Base-by-base conservation (phyloP, 176 grass and related monocot species). In the Carex scoparia region DNA sequence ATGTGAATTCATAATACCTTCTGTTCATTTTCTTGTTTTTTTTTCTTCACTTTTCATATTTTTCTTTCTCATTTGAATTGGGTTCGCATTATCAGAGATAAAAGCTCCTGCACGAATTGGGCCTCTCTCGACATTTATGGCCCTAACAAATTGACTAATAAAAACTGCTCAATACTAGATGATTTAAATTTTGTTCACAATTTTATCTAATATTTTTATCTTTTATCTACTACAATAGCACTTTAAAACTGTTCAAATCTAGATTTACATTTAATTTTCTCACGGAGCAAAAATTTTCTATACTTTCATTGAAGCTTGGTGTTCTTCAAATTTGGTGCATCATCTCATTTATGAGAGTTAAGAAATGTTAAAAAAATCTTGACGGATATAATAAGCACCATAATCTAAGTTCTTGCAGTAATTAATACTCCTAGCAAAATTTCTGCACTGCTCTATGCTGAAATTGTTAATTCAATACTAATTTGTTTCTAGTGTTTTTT, bases 311-410 rank as follows among this genome's bases (percentile, higher is more conserved):
- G 32, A 73, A 70, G n/a, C 31, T 74, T 27, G 4, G 5, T 62
- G 46, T 31, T 2, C 4, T 74, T 37, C 7, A 35, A 53, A 30
- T 85, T 46, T 73, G 91, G 12, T 60, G 89, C 31, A 94, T 4
- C 23, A 97, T 84, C 83, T 90, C 95, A 64, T 94, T 12, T 12
- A 55, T 37, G 10, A 14, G 11, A 15, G 4, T 18, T 73, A 0
- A 40, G 3, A 14, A 73, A 73, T 7, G 4, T 37, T 12, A 55
- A 23, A 13, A 3, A 3, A 53, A 74, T 48, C 8, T 69, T 28
- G 18, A 3, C 23, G 0, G 5, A 42, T 35, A 16, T 5, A 16
- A 54, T 49, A 4, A 69, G 9, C 64, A 81, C 27, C 30, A 37
- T 80, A 31, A 54, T 81, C 1, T 28, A 23, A 57, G 13, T 10